Conservation (phyloP, 2,329 filamentous ascomycete genomes). For the Cladosporium sp. region DNA sequence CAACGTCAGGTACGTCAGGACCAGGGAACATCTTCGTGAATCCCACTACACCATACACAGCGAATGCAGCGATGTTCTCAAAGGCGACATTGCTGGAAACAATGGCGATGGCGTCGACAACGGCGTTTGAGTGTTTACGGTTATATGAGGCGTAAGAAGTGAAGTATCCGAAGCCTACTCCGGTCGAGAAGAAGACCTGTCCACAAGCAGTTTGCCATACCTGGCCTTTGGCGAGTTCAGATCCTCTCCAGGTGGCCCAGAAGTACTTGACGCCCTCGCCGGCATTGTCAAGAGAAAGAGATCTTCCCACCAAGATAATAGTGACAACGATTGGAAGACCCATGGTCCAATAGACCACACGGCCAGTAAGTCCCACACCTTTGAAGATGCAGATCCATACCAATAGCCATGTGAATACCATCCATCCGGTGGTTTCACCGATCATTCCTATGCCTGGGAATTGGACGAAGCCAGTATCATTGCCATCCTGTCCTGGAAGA, state of each 20-base stretch:
- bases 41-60: constrained; percentile 55
- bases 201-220: constrained; percentile 59
- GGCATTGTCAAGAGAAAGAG: constrained; percentile 53
- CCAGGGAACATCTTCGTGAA: constrained; percentile 39
- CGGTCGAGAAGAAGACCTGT: constrained; percentile 58
- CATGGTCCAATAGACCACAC: constrained; percentile 61
- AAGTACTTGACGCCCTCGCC: constrained; percentile 48
- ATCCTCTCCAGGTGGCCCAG: constrained; percentile 48
- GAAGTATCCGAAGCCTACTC: constrained; percentile 57
- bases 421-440: constrained; percentile 57
- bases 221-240: constrained; percentile 47
- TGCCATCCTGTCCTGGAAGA: constrained; percentile 29
- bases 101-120: constrained; percentile 56
- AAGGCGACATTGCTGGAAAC: constrained; percentile 54
- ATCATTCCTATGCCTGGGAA: constrained; percentile 48
- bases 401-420: constrained; percentile 56
- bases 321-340: constrained; percentile 55
- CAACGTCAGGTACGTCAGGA: constrained; percentile 42
- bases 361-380: constrained; percentile 54
- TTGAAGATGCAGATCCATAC: constrained; percentile 59
- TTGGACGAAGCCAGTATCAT: constrained; percentile 41
- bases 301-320: constrained; percentile 53
- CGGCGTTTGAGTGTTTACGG: constrained; percentile 53
- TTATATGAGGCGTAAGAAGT: constrained; percentile 58
- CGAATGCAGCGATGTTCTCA: constrained; percentile 50